Conservation (phyloP, 345 rosid species). For the Lagerstroemia speciosa region DNA sequence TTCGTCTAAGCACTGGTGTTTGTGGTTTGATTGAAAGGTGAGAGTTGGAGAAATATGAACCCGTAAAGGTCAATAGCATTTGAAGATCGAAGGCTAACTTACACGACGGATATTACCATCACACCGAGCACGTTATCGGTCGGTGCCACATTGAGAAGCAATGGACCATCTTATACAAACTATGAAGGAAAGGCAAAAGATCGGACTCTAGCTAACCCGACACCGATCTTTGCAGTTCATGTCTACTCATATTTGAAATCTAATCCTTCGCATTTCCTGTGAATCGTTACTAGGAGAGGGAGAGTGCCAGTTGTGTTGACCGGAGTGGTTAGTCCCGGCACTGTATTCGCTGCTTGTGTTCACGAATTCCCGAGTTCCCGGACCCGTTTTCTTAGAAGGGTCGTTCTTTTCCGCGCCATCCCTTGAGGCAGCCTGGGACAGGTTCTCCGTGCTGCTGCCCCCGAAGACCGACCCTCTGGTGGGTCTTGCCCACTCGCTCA, state of each 20-base stretch:
- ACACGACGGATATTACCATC: too few relatives aligned
- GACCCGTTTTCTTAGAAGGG: neutral
- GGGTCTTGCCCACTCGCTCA: constrained; percentile 39
- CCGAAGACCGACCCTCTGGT: constrained; percentile 24
- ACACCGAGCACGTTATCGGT: too few relatives aligned
- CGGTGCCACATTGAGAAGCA: too few relatives aligned
- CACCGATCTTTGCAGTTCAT: neutral
- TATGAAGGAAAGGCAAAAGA: neutral
- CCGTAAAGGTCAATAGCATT: neutral
- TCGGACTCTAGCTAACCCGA: constrained; percentile 2
- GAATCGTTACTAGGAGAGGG: neutral
- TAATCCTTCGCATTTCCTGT: neutral
- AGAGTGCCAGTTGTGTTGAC: neutral
- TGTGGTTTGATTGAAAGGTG: neutral
- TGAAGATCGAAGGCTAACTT: too few relatives aligned
- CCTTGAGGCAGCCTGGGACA: neutral
- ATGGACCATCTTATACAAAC: too few relatives aligned
- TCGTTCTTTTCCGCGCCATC: neutral
- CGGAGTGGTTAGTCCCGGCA: neutral
- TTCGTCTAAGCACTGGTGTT: neutral
- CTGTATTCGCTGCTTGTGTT: constrained; percentile 3
- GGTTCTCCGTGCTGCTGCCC: constrained; percentile 22
- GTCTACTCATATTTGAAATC: neutral
- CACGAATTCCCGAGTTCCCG: neutral
- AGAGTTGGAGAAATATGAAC: neutral